phyloP scores from a whole-genome alignment of 148 eudicot genomes.

The Chenopodium quinoa region DNA sequence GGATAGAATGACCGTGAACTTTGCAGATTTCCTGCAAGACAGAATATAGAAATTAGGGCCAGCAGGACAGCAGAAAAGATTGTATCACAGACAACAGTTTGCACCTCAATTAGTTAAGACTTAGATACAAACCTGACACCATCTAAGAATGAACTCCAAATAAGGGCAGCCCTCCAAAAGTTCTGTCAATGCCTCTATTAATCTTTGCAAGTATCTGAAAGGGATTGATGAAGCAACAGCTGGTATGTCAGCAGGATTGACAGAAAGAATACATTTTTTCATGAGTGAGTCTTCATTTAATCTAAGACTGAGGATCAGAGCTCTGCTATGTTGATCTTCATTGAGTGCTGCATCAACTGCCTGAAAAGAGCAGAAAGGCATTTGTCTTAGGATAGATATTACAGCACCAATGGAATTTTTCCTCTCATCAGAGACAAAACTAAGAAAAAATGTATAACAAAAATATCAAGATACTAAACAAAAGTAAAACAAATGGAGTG shows the following conservation, averaged over 20 bases:
- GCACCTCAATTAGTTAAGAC: background rate
- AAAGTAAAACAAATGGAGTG: background rate
- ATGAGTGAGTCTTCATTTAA: conserved; percentile 77
- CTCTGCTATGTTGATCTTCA: conserved; percentile 75
- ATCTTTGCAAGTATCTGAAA: conserved; percentile 71
- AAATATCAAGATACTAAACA: background rate
- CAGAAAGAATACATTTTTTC: conserved; percentile 69
- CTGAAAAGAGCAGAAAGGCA: conserved; percentile 34
- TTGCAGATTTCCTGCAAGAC: conserved; percentile 76
- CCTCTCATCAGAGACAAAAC: background rate
- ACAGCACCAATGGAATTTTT: background rate
- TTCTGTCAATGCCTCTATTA: conserved; percentile 78
- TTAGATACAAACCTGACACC: conserved; percentile 73
- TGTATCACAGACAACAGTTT: background rate
- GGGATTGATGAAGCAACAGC: conserved; percentile 79
- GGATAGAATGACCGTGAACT: conserved; percentile 73
- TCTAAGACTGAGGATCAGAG: conserved; percentile 82
- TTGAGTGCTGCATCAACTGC: conserved; percentile 80
- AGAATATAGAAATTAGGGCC: conserved; percentile 1
- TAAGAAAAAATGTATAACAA: background rate
- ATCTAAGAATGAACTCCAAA: conserved; percentile 82
- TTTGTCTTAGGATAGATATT: background rate
- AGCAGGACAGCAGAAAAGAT: background rate
- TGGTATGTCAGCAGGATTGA: conserved; percentile 68
- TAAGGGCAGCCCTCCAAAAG: conserved; percentile 81